Base-by-base conservation (phyloP, 495 filamentous ascomycete genomes). In the Penicillium egyptiacum region DNA sequence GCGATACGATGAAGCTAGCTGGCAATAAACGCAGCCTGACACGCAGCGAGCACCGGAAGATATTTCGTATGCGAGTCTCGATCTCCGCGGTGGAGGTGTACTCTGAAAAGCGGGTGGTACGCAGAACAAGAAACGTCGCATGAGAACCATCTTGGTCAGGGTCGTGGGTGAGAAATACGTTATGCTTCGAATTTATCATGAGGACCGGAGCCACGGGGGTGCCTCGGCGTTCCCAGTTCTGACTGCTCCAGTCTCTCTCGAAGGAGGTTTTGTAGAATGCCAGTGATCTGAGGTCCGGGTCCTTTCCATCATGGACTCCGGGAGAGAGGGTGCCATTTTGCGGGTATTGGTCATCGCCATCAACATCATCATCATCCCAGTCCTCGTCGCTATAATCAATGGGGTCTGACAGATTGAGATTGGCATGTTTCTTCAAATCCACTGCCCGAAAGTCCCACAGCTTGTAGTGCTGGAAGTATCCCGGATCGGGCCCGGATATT, bases 1-100 rank as follows among this genome's bases (percentile, higher is more conserved):
- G 51, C 3, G 61, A 37, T 1, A 69, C 30, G 19, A 35, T 26
- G 11, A 61, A 53, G 16, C 58, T 53, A 9, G 54, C 42, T 0
- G 68, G 66, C 31, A 77, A 57, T 5, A 77, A 57, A 9, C 73
- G 71, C 43, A 78, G 79, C 19, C 81, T 76, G 62, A 91, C 81
- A 20, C 89, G 84, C 2, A 86, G 66, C 4, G 84, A 88, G 55
- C 83, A 74, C 64, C 79, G 84, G 39, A 81, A 79, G 69, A 84
- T 83, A 40, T 81, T 76, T 11, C 63, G 64, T 20, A 79, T 65
- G 7, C 62, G 65, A n/a, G 77, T 82, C 55, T 87, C 85, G 53
- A 90, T 82, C 61, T 89, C 87, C 20, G 83, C 83, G 0, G 86
- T 74, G 2, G 85, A 83, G 45, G 87, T 84, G 65, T 82, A 86